Conservation (phyloP, 164 flowering plant genomes). For the Stephania cephalantha region DNA sequence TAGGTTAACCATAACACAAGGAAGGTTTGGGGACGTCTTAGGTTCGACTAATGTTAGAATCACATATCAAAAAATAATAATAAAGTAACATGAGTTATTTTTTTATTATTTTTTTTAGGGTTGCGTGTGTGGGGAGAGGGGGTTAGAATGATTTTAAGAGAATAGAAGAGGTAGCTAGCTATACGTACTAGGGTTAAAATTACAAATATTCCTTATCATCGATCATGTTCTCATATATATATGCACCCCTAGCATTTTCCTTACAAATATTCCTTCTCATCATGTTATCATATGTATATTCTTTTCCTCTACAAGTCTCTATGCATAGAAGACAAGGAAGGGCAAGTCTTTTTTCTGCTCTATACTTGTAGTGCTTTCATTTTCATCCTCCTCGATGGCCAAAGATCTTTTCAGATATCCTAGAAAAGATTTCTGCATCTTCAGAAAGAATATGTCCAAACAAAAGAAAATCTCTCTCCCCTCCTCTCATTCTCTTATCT, state of each 20-base stretch:
- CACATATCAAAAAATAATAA: too few relatives aligned
- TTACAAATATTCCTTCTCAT: too few relatives aligned
- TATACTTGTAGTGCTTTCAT: neutral
- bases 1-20: too few relatives aligned
- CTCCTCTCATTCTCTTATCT: neutral
- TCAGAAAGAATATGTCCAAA: neutral
- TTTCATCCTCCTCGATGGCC: neutral
- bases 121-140: neutral
- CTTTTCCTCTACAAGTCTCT: neutral
- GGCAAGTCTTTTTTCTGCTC: neutral
- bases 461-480: neutral
- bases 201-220: too few relatives aligned
- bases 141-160: neutral
- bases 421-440: neutral
- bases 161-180: neutral
- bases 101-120: too few relatives aligned
- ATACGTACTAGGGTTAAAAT: neutral
- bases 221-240: too few relatives aligned
- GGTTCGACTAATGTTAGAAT: too few relatives aligned
- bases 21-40: too few relatives aligned
- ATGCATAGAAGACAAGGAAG: neutral
- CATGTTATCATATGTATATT: neutral
- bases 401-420: slow-evolving; percentile 1
- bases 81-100: too few relatives aligned
- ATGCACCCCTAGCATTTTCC: too few relatives aligned